These are phyloP conservation scores for Casuarina cunninghamiana DNA, from an alignment of 306 rosid species.

Conservation along the genomic window DNA sequence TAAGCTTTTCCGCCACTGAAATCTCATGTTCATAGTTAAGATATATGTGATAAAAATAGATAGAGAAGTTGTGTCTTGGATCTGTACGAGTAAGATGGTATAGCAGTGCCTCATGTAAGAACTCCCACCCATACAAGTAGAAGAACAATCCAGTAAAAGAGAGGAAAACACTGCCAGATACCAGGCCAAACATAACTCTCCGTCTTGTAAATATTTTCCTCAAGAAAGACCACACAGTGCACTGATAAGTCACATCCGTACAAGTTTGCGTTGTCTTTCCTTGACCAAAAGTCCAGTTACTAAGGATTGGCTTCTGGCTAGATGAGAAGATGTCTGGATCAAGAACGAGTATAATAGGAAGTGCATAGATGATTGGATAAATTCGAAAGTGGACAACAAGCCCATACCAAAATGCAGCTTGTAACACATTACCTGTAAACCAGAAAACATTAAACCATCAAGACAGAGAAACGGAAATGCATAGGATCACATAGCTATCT, in stretches of 20 bases:
- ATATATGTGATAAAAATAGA: slow-evolving; percentile 85
- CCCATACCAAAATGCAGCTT: slow-evolving; percentile 96
- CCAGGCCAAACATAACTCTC: slow-evolving; percentile 66
- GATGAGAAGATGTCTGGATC: slow-evolving; percentile 63
- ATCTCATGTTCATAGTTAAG: slow-evolving; percentile 64
- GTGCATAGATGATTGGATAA: slow-evolving; percentile 80
- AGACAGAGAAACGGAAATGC: neutral
- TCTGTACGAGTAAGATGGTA: slow-evolving; percentile 91
- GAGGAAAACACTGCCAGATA: slow-evolving; percentile 70
- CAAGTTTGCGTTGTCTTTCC: slow-evolving; percentile 38
- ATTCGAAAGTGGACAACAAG: slow-evolving; percentile 90
- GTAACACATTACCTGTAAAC: slow-evolving; percentile 70
- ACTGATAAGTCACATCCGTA: slow-evolving; percentile 24
- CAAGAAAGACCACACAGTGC: slow-evolving; percentile 41
- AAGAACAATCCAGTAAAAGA: slow-evolving; percentile 62
- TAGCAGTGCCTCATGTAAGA: slow-evolving; percentile 76
- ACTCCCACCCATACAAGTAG: slow-evolving; percentile 80
- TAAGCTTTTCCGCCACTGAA: slow-evolving; percentile 67
- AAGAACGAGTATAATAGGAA: slow-evolving; percentile 76
- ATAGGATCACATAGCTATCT: neutral
- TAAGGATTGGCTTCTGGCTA: slow-evolving; percentile 59
- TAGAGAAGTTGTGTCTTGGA: slow-evolving; percentile 91
- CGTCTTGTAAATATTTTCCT: slow-evolving; percentile 55
- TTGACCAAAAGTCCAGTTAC: slow-evolving; percentile 52
- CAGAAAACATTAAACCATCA: slow-evolving; percentile 2